These are phyloP conservation scores for Dothistroma pini DNA, from an alignment of 2,329 filamentous ascomycete species.

Conservation along the genomic window DNA sequence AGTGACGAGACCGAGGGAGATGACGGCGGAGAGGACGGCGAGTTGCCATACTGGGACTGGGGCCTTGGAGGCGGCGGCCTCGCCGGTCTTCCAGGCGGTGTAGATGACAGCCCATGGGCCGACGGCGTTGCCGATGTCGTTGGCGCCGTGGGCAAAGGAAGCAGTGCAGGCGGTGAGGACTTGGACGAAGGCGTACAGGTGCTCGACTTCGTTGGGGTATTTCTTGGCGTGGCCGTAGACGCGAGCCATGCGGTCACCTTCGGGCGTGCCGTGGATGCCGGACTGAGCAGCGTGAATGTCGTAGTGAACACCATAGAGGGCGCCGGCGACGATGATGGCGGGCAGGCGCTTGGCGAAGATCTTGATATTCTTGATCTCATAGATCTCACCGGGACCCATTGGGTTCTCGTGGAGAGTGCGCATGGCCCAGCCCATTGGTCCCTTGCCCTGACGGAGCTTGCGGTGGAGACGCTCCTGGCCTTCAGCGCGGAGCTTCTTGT, in stretches of 20 bases:
- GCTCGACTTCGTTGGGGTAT: conserved; percentile 61
- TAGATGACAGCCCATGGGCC: conserved; percentile 63
- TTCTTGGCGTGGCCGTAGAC: conserved; percentile 56
- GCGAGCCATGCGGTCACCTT: conserved; percentile 64
- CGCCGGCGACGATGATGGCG: conserved; percentile 59
- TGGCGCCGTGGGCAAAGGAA: conserved; percentile 68
- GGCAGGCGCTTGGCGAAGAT: conserved; percentile 61
- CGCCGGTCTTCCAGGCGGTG: conserved; percentile 55
- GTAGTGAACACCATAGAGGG: conserved; percentile 73
- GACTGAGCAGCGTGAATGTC: conserved; percentile 75
- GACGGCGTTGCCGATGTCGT: conserved; percentile 62
- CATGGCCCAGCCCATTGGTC: conserved; percentile 81
- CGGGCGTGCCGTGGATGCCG: conserved; percentile 67
- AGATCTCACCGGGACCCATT: conserved; percentile 67
- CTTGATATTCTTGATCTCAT: conserved; percentile 69
- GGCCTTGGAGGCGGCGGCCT: conserved; percentile 54
- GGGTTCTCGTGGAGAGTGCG: conserved; percentile 70
- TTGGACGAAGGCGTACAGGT: conserved; percentile 64
- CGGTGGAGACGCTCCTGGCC: conserved; percentile 58
- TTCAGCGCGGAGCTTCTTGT: conserved; percentile 59
- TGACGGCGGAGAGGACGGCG: conserved; percentile 58
- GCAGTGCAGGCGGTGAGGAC: conserved; percentile 67
- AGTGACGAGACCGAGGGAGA: conserved; percentile 57
- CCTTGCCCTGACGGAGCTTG: conserved; percentile 58
- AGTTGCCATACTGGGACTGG: conserved; percentile 72